Evolutionary conservation across 257 asterid species (phyloP), one percentile per base, ranked within the genome.

Genomic region (Nicotiana knightiana): DNA sequence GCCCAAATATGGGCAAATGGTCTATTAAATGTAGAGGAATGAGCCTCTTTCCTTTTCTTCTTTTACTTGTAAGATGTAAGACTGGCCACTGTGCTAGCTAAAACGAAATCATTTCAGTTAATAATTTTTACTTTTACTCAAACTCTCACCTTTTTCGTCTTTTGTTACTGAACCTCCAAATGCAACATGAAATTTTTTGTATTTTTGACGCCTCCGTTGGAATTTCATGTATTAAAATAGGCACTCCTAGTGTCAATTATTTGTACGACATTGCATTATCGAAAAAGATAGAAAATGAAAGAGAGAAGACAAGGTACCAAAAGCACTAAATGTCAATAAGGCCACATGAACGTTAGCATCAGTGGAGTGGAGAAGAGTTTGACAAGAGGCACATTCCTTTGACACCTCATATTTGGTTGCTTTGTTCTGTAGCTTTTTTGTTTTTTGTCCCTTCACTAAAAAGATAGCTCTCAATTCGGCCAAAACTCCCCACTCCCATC

Each of bases 331-430:
- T 48, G 79, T 73, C 62, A 73, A 73, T 13, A 73, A 48, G 62
- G 79, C 79, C 79, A 73, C 79, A 73, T 73, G 79, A 73, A 48
- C 13, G 13, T 26, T 13, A 73, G 33, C 62, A 73, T 48, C 79
- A 73, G 11, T 73, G 79, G 61, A 71, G 8, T 24, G 9, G 75
- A 17, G 59, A 71, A 3, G 68, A 64, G 39, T 24, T 48, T 48
- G 39, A 48, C 58, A 12, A 51, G 58, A 3, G 58, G 6, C 59
- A 54, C 26, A 48, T 43, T 46, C 61, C 15, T 71, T 67, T 43
- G 28, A 71, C 79, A 71, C 61, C 79, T 71, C 79, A 71, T 71
- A 24, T 12, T 71, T 71, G 15, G 39, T 71, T 71, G 24, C 63
- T 57, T 21, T 21, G 24, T 21, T 21, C 1, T 57, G 3, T 57